Base-by-base conservation (phyloP, 306 rosid genomes). In the Amphicarpaea edgeworthii region DNA sequence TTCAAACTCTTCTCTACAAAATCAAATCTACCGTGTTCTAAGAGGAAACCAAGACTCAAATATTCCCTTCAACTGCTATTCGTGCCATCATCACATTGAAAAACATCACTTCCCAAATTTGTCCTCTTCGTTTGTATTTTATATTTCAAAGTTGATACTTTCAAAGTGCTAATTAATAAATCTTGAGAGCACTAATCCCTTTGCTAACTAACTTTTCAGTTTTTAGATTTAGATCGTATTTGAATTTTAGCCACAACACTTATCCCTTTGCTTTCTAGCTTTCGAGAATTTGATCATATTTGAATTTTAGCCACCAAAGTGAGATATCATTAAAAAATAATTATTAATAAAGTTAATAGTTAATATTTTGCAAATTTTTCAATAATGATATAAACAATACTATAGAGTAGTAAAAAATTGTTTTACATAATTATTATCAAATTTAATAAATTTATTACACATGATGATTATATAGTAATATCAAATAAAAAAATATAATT, bases 1-100 rank as follows among this genome's bases (percentile, higher is more conserved):
- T 72, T 79, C 78, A 62, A 79, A 71, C 60, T 4, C 43, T 3
- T 49, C 67, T 17, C 73, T 19, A 72, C 68, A 69, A 73, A 79
- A 65, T 55, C 75, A 73, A 79, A 65, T 55, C 70, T 26, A 30
- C 43, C 68, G 26, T 30, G 37, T 24, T 24, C 28, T 3, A 24
- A 24, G 28, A 24, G 12, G 23, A 21, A 78, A 57, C 61, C 15
- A 37, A 15, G 70, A 43, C 60, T 34, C 3, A 3, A 38, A n/a
- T 28, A 0, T 6, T 43, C 43, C 12, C 53, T 10, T 59, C 61
- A 55, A 38, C 58, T 21, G 15, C 57, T 24, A 37, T 59, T 24
- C 46, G 54, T 41, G 74, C 34, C 51, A 63, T 47, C 11, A 28
- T 30, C 47, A 16, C 8, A 24, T 46, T 69, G n/a, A 69, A 32